Evolutionary conservation across 805 yeast species (phyloP), one percentile per base, ranked within the genome.

Genomic region (Jamesozyma piceae): DNA sequence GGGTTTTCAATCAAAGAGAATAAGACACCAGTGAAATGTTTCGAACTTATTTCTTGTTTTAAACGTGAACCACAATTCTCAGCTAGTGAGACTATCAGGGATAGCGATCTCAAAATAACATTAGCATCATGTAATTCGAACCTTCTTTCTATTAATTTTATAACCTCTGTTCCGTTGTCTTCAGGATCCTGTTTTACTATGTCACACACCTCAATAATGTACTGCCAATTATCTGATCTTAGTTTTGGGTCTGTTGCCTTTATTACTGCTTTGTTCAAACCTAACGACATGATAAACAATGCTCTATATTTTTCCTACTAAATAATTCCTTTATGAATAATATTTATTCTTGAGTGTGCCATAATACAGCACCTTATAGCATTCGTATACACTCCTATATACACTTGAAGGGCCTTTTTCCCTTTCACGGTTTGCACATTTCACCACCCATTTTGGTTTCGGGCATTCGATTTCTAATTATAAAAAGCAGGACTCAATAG

Each of bases 41-140:
- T 70, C 18, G 82, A 71, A 17, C 84, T 78, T 30, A 83, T 73
- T 49, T 75, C 78, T 45, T 69, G 78, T 50, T 75, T 77, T 65
- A 78, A 71, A 56, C 77, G 70, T 11, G 86, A 75, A 3, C 89
- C 89, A 60, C 90, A 82, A 58, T 82, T 83, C 56, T 82, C 87
- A 2, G 87, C 85, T 24, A 83, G 53, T 5, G 87, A 75, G 24
- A 73, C 71, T 18, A 80, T 55, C 37, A 77, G 51, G 0, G 80
- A 64, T 17, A 83, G 54, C 0, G 82, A 63, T 54, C 84, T 69
- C 39, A 83, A 59, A 33, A 80, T 73, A 3, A 79, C 77, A 57
- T 82, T 83, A 18, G 84, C 89, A 52, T 79, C 80, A 22, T 66
- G 63, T 30, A 68, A 67, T 22, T 63, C 63, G 21, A 82, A 62